Evolutionary conservation across 176 grass and related monocot genomes (phyloP).

Genomic region (Oryza coarctata): DNA sequence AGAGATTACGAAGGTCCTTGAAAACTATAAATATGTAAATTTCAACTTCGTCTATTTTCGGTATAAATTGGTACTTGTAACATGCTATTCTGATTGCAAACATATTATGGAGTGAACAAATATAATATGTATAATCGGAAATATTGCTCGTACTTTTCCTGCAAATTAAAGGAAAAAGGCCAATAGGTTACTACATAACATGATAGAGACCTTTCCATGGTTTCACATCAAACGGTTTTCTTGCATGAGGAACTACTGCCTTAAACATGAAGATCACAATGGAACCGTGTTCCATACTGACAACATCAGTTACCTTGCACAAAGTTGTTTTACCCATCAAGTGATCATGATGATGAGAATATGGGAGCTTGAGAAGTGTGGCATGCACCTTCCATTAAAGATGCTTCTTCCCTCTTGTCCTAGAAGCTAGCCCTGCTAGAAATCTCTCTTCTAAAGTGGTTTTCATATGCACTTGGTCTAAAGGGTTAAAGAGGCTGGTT

Average conservation of each 20-base stretch:
- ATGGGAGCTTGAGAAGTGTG: background rate
- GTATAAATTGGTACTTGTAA: background rate
- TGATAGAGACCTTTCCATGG: background rate
- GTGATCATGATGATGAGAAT: constrained; percentile 3
- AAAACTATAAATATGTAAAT: no score
- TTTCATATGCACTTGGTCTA: constrained; percentile 30
- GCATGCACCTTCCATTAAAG: constrained; percentile 30
- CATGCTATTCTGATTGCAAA: background rate
- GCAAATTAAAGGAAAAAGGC: background rate
- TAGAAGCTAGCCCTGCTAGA: constrained; percentile 18
- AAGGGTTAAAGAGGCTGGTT: constrained; percentile 30
- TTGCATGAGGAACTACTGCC: background rate
- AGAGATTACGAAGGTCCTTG: no score
- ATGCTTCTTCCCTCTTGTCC: constrained; percentile 17
- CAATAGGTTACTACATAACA: background rate
- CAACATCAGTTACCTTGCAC: background rate
- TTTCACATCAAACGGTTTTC: background rate
- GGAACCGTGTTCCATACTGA: constrained; percentile 1
- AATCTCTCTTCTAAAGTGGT: constrained; percentile 40
- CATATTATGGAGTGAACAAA: no score
- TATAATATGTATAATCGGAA: background rate
- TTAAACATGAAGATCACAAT: constrained; percentile 1
- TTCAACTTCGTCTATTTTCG: background rate
- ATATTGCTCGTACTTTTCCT: background rate
- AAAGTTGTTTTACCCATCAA: constrained; percentile 18